Conservation (phyloP, 2,329 filamentous ascomycete genomes). For the Trichoderma afroharzianum region DNA sequence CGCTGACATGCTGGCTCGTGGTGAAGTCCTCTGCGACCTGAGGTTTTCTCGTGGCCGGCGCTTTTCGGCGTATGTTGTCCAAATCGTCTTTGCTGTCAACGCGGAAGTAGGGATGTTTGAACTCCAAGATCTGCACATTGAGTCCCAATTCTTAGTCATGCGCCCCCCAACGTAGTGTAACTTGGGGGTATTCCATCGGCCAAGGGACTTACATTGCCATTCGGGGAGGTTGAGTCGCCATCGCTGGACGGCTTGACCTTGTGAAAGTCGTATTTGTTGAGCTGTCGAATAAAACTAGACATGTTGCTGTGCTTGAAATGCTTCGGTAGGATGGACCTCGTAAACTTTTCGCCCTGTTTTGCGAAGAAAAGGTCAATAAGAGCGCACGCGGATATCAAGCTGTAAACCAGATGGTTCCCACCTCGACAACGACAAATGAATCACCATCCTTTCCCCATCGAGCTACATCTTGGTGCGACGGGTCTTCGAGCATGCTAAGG, state of each 20-base stretch:
- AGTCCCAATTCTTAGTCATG: background rate
- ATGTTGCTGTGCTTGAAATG: slow-evolving; percentile 99
- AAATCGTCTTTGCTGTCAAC: slow-evolving; percentile 93
- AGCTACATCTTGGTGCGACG: slow-evolving; percentile 86
- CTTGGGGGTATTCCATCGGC: background rate
- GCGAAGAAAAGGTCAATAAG: slow-evolving; percentile 5
- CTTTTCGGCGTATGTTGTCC: slow-evolving; percentile 94
- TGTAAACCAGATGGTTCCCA: slow-evolving; percentile 39
- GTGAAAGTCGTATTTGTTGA: slow-evolving; percentile 98
- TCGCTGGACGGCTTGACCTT: slow-evolving; percentile 68
- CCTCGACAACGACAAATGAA: slow-evolving; percentile 96
- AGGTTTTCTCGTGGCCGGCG: slow-evolving; percentile 80
- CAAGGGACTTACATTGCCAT: slow-evolving; percentile 35
- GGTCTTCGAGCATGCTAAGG: slow-evolving; percentile 81
- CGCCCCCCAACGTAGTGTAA: background rate
- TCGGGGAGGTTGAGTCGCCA: slow-evolving; percentile 31
- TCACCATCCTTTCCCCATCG: slow-evolving; percentile 94
- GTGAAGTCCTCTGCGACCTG: slow-evolving; percentile 66
- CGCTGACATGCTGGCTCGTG: slow-evolving; percentile 81
- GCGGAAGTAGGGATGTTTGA: slow-evolving; percentile 95
- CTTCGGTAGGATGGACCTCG: slow-evolving; percentile 92
- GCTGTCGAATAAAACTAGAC: slow-evolving; percentile 89
- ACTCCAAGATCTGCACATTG: slow-evolving; percentile 60
- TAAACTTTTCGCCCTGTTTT: slow-evolving; percentile 90
- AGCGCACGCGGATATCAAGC: background rate